Evolutionary conservation across 1,284 basidiomycete genomes (phyloP), one percentile per base, ranked within the genome.

Genomic region (Phaffia rhodozyma): DNA sequence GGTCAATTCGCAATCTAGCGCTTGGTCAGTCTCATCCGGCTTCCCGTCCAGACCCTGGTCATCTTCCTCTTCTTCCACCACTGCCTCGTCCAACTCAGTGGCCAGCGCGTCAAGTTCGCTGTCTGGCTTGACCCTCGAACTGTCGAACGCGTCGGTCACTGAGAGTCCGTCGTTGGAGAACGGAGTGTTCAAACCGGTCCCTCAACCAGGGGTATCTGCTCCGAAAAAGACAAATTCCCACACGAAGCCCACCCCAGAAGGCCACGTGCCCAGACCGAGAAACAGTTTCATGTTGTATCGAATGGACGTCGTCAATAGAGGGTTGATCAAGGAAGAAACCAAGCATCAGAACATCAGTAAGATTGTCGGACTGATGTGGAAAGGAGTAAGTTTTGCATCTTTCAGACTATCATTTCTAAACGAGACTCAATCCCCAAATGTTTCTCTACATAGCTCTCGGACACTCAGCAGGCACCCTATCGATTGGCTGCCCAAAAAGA

Each of bases 281-380:
- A 64, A 64, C 58, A 50, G 58, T 3, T 64, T 59, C 53, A 64
- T 64, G 48, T 54, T 64, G 51, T 64, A 48, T 54, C 25, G 62
- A 21, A 64, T 58, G 53, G 62, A 64, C 49, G 62, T 64, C 52
- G 56, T 58, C 53, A 53, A 52, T 5, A 25, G 58, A 38, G 48
- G 48, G 16, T 54, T 64, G 47, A 64, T 64, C 43, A 43, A 52
- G 27, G 52, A 32, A 27, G 62, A 64, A 58, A 64, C 59, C 47
- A 59, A 60, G 57, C 62, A 64, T 34, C 56, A 58, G 38, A 64
- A 64, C 47, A 64, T 64, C 30, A 55, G 52, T 30, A 58, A 64
- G 47, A 32, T 64, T 49, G 62, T 64, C 9, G 34, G 53, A 16
- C 58, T 60, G 21, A 64, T 64, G 62, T 64, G 62, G 62, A 54